Conservation (phyloP, 176 grass and related monocot species). For the Eragrostis curvula region DNA sequence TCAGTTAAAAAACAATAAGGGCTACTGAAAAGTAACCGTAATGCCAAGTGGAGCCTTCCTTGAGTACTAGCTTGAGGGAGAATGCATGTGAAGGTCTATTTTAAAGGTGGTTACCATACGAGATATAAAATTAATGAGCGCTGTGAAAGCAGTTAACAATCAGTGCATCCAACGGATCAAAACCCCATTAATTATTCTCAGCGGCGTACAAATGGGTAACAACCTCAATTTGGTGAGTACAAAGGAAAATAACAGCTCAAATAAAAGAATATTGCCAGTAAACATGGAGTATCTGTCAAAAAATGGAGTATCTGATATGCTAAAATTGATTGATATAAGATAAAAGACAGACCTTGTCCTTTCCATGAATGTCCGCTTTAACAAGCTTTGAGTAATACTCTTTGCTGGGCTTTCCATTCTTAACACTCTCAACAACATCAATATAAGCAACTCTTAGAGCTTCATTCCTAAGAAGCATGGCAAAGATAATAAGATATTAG, state of each 20-base stretch:
- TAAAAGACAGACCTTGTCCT: constrained; percentile 68
- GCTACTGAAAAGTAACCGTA: neutral
- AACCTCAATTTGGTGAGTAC: neutral
- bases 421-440: constrained; percentile 73
- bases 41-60: neutral
- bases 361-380: constrained; percentile 94
- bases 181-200: constrained; percentile 21
- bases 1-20: neutral
- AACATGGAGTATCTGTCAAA: neutral
- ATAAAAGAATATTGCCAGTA: constrained; percentile 13
- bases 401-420: constrained; percentile 68
- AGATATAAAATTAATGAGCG: too few species aligned
- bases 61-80: neutral
- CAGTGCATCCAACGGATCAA: constrained; percentile 21
- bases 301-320: neutral
- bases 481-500: constrained; percentile 40
- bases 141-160: neutral
- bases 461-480: constrained; percentile 76
- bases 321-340: constrained; percentile 6
- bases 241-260: neutral
- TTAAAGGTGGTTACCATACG: too few species aligned
- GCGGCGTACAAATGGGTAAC: neutral
- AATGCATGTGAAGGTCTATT: too few species aligned
- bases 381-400: constrained; percentile 97
- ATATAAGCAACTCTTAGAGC: constrained; percentile 94